Base-by-base conservation (phyloP, 768 basidiomycete species). In the Suillus subaureus region DNA sequence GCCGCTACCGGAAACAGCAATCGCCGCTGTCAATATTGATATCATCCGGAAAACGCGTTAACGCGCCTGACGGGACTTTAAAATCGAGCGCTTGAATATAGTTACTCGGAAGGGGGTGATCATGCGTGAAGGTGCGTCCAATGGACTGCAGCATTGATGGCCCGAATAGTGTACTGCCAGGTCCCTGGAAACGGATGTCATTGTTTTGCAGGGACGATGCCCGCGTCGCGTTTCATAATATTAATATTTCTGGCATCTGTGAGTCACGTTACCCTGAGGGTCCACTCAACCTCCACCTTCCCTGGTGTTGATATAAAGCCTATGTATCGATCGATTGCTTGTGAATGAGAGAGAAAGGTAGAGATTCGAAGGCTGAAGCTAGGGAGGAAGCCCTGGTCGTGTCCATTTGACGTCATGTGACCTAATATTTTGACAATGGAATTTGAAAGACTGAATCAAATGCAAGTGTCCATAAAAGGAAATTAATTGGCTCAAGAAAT, bases 401-500 rank as follows among this genome's bases (percentile, higher is more conserved):
- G 42, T 21, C n/a, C n/a, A 26, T 28, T 28, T 7, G 3, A 51
- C 6, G 35, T 55, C 54, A 55, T 55, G 54, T 55, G 54, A 55
- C 16, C 52, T 31, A 18, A 28, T 11, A 31, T 28, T 52, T 51
- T 52, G 28, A 52, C 33, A 35, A 54, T 54, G 31, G 28, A 52
- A 52, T 31, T 52, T 52, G 51, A 54, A 31, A 33, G 52, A 21
- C 52, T 39, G n/a, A n/a, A n/a, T 54, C 52, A 33, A 55, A 33
- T 54, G 33, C 54, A 33, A 33, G 11, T 21, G 21, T 60, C 58
- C 40, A 18, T 21, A 60, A 60, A 60, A 60, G 58, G 39, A 28
- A 60, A 42, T 60, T 18, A 21, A 42, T 60, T 21, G 40, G 21
- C 40, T 28, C 26, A 28, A 40, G 35, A 39, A 57, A 57, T 57